phyloP scores from a whole-genome alignment of 257 asterid species.

The Lycium ferocissimum region DNA sequence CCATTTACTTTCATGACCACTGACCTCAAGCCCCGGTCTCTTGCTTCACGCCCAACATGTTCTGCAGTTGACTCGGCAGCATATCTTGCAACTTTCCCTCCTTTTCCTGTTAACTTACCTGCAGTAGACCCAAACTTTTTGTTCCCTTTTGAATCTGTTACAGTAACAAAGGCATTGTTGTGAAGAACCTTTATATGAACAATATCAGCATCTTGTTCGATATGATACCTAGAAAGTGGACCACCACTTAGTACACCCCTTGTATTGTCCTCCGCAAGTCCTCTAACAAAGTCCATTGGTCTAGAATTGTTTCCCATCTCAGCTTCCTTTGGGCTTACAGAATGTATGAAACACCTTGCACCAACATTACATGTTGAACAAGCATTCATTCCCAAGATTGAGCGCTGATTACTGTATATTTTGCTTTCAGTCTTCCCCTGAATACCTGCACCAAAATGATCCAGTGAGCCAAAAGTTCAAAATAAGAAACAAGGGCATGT shows the following conservation, averaged over 20 bases:
- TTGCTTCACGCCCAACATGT: slow-evolving; percentile 74
- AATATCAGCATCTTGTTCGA: slow-evolving; percentile 81
- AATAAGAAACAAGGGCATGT: background rate
- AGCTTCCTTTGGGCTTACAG: slow-evolving; percentile 50
- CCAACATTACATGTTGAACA: slow-evolving; percentile 43
- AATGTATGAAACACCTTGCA: slow-evolving; percentile 51
- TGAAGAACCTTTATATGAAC: slow-evolving; percentile 88
- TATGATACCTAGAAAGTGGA: slow-evolving; percentile 31
- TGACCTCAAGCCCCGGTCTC: slow-evolving; percentile 67
- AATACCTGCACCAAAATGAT: slow-evolving; percentile 39
- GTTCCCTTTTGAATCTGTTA: slow-evolving; percentile 86
- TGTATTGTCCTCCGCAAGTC: slow-evolving; percentile 24
- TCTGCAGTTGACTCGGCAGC: slow-evolving; percentile 89
- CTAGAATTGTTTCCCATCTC: slow-evolving; percentile 40
- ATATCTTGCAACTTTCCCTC: slow-evolving; percentile 65
- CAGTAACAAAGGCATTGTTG: slow-evolving; percentile 77
- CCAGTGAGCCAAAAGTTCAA: slow-evolving; percentile 1
- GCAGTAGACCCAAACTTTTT: slow-evolving; percentile 72
- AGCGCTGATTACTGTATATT: slow-evolving; percentile 27
- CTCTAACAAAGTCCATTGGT: slow-evolving; percentile 45
- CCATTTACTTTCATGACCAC: slow-evolving; percentile 92
- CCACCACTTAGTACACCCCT: slow-evolving; percentile 26
- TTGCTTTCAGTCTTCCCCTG: slow-evolving; percentile 33
- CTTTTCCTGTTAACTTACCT: slow-evolving; percentile 74
- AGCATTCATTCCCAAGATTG: slow-evolving; percentile 42